Evolutionary conservation across 495 filamentous ascomycete species (phyloP), one percentile per base, ranked within the genome.

Genomic region (Neurospora africana): DNA sequence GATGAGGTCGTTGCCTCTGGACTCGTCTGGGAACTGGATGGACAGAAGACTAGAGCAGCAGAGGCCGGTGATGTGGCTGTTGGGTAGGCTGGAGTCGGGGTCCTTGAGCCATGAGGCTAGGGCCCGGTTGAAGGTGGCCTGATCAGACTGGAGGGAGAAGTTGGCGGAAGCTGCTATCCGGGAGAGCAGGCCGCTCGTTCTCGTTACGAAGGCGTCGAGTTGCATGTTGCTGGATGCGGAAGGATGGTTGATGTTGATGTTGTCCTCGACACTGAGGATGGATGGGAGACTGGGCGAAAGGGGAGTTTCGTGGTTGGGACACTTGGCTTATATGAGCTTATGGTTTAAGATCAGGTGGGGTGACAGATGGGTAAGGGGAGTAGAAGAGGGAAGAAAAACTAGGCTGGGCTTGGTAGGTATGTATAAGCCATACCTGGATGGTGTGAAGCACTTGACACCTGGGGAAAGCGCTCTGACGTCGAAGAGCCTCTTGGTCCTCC

Each of bases 401-500:
- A 19, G 19, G 19, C 39, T 65, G 41, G 65, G 40, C 15, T 30
- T 21, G 47, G 30, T 9, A 43, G 43, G 47, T 30, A 40, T 37
- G 23, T 8, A 37, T 36, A 19, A 21, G 38, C 21, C 35, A n/a
- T 43, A 79, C 79, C 78, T 75, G 74, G 38, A 35, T 33, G 27
- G 75, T 92, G 79, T 91, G 91, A 6, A 93, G 83, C 87, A 93
- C 91, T 27, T 88, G 84, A 80, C 90, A 93, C 73, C 89, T 83
- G 72, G 92, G 87, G 75, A 90, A 93, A 7, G 91, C 90, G n/a
- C 91, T 90, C 27, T 84, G 82, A 74, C 91, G 91, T 70, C 90
- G 82, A 19, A 65, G 53, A 27, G 92, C 86, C 70, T 88, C 86
- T 74, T 88, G 86, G 13, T 92, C 90, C 78, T 92, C 85, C 53